Conservation (phyloP, 2,329 filamentous ascomycete genomes). For the Colletotrichum lini region DNA sequence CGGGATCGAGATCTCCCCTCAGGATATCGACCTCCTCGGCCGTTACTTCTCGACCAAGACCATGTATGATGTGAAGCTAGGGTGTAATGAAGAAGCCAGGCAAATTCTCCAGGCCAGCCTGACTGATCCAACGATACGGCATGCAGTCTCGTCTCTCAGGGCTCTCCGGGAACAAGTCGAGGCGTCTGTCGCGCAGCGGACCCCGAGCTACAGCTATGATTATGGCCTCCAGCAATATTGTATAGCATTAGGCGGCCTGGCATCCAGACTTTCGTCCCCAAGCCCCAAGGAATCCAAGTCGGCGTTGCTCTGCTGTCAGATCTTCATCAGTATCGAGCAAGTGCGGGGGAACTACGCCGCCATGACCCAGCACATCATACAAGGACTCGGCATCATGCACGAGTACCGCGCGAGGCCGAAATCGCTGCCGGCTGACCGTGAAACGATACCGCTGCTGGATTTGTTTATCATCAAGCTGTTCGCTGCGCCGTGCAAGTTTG, state of each 20-base stretch:
- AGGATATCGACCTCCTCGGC: conserved; percentile 53
- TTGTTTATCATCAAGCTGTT: conserved; percentile 60
- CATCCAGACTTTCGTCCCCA: conserved; percentile 54
- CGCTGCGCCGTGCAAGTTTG: conserved; percentile 58
- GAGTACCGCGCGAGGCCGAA: conserved; percentile 56
- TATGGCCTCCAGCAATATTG: conserved; percentile 60
- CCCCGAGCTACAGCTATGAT: conserved; percentile 1
- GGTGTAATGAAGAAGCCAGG: conserved; percentile 56
- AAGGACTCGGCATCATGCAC: conserved; percentile 60
- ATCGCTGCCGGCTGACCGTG: conserved; percentile 51
- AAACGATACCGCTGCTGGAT: conserved; percentile 56
- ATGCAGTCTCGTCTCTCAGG: conserved; percentile 58
- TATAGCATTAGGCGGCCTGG: conserved; percentile 57
- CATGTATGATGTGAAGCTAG: conserved; percentile 55
- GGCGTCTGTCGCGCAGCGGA: conserved; percentile 49
- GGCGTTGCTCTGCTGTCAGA: conserved; percentile 61
- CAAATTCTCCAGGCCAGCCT: conserved; percentile 56
- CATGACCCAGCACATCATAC: conserved; percentile 60
- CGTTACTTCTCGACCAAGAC: conserved; percentile 60
- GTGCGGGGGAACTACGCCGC: conserved; percentile 55
- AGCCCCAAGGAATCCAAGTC: conserved; percentile 51
- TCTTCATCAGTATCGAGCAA: conserved; percentile 64
- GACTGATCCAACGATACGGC: conserved; percentile 53
- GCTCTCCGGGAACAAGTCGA: conserved; percentile 58
- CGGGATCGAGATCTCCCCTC: conserved; percentile 43